Conservation (phyloP, 768 basidiomycete genomes). For the Boletellus emodensis region DNA sequence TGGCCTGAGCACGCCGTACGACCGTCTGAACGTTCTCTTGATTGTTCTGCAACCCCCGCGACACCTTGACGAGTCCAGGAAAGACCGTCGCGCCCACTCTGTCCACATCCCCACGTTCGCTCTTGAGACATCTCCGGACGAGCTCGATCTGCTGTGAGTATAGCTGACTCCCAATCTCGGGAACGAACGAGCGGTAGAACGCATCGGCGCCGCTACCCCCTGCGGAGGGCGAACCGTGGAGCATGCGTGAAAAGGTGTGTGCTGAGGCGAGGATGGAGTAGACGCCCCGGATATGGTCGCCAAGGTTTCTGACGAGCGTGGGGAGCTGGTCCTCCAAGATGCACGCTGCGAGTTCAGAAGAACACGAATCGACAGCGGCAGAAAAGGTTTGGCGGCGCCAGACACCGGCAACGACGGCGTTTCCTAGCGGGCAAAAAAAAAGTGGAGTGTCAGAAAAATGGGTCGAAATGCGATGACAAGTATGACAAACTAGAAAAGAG, state of each 20-base stretch:
- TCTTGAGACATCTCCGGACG: conserved; percentile 74
- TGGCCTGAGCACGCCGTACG: conserved; percentile 79
- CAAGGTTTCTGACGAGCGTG: conserved; percentile 53
- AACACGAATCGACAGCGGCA: conserved; percentile 75
- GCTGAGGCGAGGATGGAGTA: conserved; percentile 66
- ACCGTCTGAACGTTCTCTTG: conserved; percentile 63
- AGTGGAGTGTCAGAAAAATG: no score
- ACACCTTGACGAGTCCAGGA: conserved; percentile 83
- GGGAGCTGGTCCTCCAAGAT: conserved; percentile 75
- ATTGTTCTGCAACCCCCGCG: conserved; percentile 34
- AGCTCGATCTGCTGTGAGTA: conserved; percentile 79
- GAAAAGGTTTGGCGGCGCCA: conserved; percentile 91
- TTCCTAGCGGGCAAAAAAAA: conserved; percentile 43
- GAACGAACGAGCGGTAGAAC: conserved; percentile 85
- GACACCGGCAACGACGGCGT: conserved; percentile 83
- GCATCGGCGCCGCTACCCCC: conserved; percentile 51
- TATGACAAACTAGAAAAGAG: conserved; percentile 73
- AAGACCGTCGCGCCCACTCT: conserved; percentile 82
- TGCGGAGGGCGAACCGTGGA: conserved; percentile 62
- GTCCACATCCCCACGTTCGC: conserved; percentile 69
- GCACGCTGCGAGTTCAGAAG: conserved; percentile 61
- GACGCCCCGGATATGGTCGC: conserved; percentile 39
- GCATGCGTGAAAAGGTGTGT: conserved; percentile 80
- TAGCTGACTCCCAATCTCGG: conserved; percentile 73
- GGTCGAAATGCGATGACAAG: no score